A percentile compares a stretch with the other conserved stretches of the same genome.
Conservation (phyloP, 1,284 basidiomycete genomes). For the Thelephora terrestris region DNA sequence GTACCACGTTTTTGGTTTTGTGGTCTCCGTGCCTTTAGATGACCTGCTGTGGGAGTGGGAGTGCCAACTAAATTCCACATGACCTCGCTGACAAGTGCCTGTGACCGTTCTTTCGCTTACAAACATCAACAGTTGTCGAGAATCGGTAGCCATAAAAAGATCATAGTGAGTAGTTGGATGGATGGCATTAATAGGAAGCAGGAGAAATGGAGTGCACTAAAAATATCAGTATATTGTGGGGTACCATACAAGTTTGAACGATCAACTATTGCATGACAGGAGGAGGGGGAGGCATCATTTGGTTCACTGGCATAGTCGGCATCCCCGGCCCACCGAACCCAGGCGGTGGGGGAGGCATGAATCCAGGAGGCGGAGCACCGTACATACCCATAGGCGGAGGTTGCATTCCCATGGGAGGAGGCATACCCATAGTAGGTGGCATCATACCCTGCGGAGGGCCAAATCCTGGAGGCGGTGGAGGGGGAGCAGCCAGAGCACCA, state of each 20-base stretch:
- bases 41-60: too few relatives aligned
- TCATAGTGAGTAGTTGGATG: too few relatives aligned
- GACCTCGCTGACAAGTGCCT: too few relatives aligned
- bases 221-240: not conserved
- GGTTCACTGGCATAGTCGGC: constrained; percentile 5
- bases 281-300: constrained; percentile 27
- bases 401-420: constrained; percentile 14
- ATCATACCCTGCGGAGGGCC: constrained; percentile 43
- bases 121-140: too few relatives aligned
- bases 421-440: constrained; percentile 35
- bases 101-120: too few relatives aligned
- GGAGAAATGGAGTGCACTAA: too few relatives aligned
- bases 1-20: too few relatives aligned
- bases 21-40: too few relatives aligned
- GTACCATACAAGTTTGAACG: not conserved
- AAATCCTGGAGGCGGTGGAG: constrained; percentile 57
- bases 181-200: too few relatives aligned
- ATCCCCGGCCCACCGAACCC: constrained; percentile 6
- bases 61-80: too few relatives aligned
- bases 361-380: constrained; percentile 10
- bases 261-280: constrained; percentile 16
- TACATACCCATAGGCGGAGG: constrained; percentile 18
- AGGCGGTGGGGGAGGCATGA: constrained; percentile 7
- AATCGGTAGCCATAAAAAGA: too few relatives aligned
- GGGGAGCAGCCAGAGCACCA: constrained; percentile 64